Evolutionary conservation across 1,284 basidiomycete species (phyloP).

Genomic region (Trametes hirsuta): DNA sequence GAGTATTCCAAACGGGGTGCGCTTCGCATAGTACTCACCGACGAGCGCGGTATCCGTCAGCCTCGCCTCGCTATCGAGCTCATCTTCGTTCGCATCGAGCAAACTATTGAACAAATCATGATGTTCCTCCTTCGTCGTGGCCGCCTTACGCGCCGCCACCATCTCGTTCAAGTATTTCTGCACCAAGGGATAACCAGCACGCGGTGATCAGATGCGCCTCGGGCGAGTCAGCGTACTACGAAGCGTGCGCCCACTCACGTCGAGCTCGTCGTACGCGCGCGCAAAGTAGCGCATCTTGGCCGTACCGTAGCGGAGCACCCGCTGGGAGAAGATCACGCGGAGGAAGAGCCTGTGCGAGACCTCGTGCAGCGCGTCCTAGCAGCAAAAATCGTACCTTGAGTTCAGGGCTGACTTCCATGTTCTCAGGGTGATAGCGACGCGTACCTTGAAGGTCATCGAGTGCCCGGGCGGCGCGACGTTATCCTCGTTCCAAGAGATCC

Average conservation of each 20-base stretch:
- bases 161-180: slow-evolving; percentile 60
- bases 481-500: slow-evolving; percentile 54
- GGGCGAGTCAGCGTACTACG: too few species aligned
- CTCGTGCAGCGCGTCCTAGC: slow-evolving; percentile 46
- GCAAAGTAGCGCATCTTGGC: slow-evolving; percentile 39
- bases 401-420: too few species aligned
- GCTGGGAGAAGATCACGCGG: slow-evolving; percentile 48
- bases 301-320: slow-evolving; percentile 43
- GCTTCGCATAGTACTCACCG: slow-evolving; percentile 37
- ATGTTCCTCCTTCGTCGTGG: slow-evolving; percentile 44
- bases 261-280: slow-evolving; percentile 51
- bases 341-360: slow-evolving; percentile 48
- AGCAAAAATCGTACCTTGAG: too few species aligned
- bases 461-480: slow-evolving; percentile 46
- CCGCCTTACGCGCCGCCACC: slow-evolving; percentile 47
- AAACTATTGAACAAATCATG: slow-evolving; percentile 61
- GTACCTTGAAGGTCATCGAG: slow-evolving; percentile 56
- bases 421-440: background rate
- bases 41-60: slow-evolving; percentile 54
- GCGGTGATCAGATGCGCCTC: too few species aligned
- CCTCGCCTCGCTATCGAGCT: slow-evolving; percentile 35
- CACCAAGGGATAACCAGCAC: background rate
- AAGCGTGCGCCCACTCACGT: slow-evolving; percentile 35
- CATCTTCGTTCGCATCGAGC: slow-evolving; percentile 50
- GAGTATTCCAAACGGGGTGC: background rate